Conservation (phyloP, 495 filamentous ascomycete species). For the Bacidia rubella region DNA sequence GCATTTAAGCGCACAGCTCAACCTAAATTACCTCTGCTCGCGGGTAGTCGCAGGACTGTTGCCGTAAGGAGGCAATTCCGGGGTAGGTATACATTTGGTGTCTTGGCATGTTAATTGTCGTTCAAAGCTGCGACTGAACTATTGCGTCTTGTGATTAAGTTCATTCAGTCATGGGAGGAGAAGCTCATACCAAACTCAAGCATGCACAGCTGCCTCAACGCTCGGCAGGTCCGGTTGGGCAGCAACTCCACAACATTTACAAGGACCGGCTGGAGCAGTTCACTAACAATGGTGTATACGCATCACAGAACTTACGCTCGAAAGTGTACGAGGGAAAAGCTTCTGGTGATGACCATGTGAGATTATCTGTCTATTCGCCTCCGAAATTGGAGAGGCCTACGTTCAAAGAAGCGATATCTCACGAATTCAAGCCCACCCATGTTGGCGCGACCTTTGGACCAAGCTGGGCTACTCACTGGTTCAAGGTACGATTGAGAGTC, state of each 20-base stretch:
- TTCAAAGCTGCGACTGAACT: too few relatives aligned
- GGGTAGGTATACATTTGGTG: too few relatives aligned
- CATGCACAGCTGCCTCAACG: constrained; percentile 38
- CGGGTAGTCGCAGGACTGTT: too few relatives aligned
- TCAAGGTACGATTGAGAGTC: constrained; percentile 65
- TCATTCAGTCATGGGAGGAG: constrained; percentile 31
- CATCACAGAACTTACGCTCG: constrained; percentile 58
- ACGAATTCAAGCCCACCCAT: constrained; percentile 60
- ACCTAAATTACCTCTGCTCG: too few relatives aligned
- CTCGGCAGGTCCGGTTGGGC: constrained; percentile 52
- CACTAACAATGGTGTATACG: constrained; percentile 68
- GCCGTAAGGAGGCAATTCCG: too few relatives aligned
- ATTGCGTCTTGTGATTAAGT: too few relatives aligned
- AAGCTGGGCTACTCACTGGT: constrained; percentile 98
- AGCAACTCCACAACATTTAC: constrained; percentile 80
- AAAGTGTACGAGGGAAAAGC: constrained; percentile 65
- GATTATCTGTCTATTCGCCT: constrained; percentile 75
- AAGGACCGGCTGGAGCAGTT: constrained; percentile 72
- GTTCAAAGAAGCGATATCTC: constrained; percentile 77
- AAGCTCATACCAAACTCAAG: constrained; percentile 11
- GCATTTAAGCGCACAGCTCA: too few relatives aligned
- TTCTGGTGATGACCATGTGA: constrained; percentile 60
- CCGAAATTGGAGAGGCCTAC: constrained; percentile 66
- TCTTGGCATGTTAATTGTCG: too few relatives aligned
- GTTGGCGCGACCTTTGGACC: constrained; percentile 78